phyloP scores from a whole-genome alignment of 2,329 filamentous ascomycete species.

The Xylariaceae sp. region DNA sequence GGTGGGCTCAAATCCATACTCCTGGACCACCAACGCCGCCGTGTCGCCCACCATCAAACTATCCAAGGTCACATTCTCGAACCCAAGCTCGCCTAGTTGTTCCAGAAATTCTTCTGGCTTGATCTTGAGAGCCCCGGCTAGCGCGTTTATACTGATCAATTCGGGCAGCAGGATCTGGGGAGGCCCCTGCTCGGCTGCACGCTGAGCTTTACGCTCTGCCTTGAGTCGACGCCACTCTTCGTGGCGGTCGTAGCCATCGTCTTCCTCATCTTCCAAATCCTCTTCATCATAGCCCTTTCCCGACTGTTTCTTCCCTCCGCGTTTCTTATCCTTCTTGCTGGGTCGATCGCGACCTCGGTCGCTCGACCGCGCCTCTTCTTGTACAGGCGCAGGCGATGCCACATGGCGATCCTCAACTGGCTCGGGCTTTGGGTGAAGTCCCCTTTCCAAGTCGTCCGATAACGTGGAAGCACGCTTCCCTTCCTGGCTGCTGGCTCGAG shows the following conservation, averaged over 20 bases:
- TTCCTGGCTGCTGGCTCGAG: too few species aligned
- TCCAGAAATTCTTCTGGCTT: conserved; percentile 61
- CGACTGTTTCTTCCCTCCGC: conserved; percentile 2
- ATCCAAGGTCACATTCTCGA: conserved; percentile 74
- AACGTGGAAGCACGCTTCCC: too few species aligned
- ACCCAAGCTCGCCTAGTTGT: conserved; percentile 79
- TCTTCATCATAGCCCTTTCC: too few species aligned
- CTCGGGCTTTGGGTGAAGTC: too few species aligned
- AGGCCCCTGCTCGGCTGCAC: conserved; percentile 32
- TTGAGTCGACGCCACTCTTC: conserved; percentile 33
- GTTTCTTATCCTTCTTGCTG: conserved; percentile 3
- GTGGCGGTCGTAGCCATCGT: conserved; percentile 27
- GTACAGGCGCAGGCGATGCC: too few species aligned
- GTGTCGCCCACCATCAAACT: conserved; percentile 88
- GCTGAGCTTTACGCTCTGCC: conserved; percentile 32
- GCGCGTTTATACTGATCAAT: conserved; percentile 79
- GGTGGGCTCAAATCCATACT: conserved; percentile 86
- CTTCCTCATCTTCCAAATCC: conserved; percentile 24
- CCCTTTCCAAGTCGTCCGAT: too few species aligned
- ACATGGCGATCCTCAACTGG: too few species aligned
- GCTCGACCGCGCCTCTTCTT: not conserved
- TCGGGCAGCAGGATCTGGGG: conserved; percentile 72
- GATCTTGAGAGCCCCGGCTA: conserved; percentile 69
- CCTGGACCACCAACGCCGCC: conserved; percentile 79
- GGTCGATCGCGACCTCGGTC: conserved; percentile 3